Evolutionary conservation across 2,329 filamentous ascomycete genomes (phyloP), one percentile per base, ranked within the genome.

Genomic region (Ramularia endophylla): DNA sequence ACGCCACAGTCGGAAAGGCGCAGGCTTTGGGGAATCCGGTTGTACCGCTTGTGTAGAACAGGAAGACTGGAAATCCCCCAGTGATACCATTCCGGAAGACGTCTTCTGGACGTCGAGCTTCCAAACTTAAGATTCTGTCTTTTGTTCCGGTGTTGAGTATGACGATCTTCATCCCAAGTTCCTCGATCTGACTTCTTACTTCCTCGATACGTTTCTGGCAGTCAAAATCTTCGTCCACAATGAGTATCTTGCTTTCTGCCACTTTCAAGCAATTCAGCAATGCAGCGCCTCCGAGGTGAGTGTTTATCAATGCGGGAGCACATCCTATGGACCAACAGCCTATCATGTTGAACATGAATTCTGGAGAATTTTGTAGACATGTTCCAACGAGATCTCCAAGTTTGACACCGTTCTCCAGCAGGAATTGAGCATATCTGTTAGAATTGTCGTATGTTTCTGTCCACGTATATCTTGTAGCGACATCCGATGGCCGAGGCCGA

Each of bases 1-100:
- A 56, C 32, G 73, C 69, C 2, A 67, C 62, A 7, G 74, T 71
- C 13, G 76, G 76, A 51, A 85, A 79, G 0, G 72, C 61, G 51
- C 80, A 82, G 1, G 79, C 84, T 60, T 89, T 89, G 8, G 85
- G 83, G 50, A 85, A 62, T 2, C 85, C 85, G 0, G 85, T 88
- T 1, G 85, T 88, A 27, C 84, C 84, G 47, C 80, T 81, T 5
- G 85, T 89, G 59, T 87, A 88, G 52, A 88, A 78, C 17, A 88
- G 60, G 20, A 73, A 77, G 50, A 78, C 71, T 0, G 83, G 78
- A 50, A 72, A 79, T 11, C 66, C 62, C 0, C 67, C 69, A 33
- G 66, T 65, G 1, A 83, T 67, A 3, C 63, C 65, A 4, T 67
- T 65, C 31, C 81, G 71, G 41, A 78, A 70, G 20, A 72, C 66